phyloP scores from a whole-genome alignment of 2,329 filamentous ascomycete genomes.

The Nemania serpens region DNA sequence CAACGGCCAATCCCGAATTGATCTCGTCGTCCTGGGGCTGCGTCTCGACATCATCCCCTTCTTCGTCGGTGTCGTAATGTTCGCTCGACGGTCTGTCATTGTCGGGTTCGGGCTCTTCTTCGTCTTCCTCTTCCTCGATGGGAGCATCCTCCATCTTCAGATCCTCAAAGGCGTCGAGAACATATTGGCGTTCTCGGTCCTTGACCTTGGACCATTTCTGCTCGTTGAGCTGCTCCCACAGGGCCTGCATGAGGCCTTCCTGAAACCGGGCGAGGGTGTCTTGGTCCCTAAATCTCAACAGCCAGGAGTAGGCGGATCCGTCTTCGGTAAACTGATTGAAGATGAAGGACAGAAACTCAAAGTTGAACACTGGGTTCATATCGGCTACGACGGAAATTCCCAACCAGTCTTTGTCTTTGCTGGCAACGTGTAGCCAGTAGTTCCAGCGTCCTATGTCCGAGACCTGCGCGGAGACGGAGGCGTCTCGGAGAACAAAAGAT shows the following conservation, averaged over 20 bases:
- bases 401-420: conserved; percentile 79
- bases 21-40: conserved; percentile 76
- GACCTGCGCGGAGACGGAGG: conserved; percentile 75
- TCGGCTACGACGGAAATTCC: conserved; percentile 85
- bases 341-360: conserved; percentile 98
- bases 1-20: conserved; percentile 93
- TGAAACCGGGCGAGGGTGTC: conserved; percentile 83
- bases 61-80: conserved; percentile 70
- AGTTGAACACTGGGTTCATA: conserved; percentile 98
- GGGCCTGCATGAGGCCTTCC: conserved; percentile 88
- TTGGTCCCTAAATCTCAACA: conserved; percentile 88
- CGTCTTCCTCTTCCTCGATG: conserved; percentile 56
- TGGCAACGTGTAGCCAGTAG: conserved; percentile 90
- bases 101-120: conserved; percentile 57
- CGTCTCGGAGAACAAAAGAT: conserved; percentile 81
- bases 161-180: conserved; percentile 93
- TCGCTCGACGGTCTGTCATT: conserved; percentile 72
- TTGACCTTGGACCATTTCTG: conserved; percentile 93
- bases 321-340: conserved; percentile 95
- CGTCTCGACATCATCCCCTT: conserved; percentile 75
- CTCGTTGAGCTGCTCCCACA: conserved; percentile 96
- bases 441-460: conserved; percentile 89
- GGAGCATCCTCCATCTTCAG: conserved; percentile 84
- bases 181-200: conserved; percentile 90
- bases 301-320: conserved; percentile 92